Percentiles rank a stretch among this genome's conserved stretches.
Conservation (phyloP, 1,284 basidiomycete species). For the Ceratobasidium theobromae region DNA sequence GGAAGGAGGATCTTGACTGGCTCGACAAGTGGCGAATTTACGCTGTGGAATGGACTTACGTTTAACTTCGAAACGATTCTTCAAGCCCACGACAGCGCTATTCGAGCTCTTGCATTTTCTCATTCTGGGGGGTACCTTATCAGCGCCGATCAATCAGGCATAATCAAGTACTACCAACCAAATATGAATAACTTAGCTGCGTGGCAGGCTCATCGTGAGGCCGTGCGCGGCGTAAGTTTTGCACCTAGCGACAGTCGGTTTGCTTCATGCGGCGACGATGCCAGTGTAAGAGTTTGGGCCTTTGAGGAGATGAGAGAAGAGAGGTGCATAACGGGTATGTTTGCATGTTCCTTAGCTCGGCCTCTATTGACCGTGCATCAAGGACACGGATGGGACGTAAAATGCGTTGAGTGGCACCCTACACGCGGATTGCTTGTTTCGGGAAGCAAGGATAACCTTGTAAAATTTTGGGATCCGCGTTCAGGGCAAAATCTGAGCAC, state of each 20-base stretch:
- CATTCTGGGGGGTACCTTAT: slow-evolving; percentile 90
- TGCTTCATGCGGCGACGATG: slow-evolving; percentile 93
- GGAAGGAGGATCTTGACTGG: slow-evolving; percentile 90
- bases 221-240: slow-evolving; percentile 88
- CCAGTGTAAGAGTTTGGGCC: slow-evolving; percentile 91
- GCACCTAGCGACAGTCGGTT: slow-evolving; percentile 90
- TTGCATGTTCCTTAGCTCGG: background rate
- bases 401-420: slow-evolving; percentile 98
- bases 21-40: slow-evolving; percentile 96
- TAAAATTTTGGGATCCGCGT: slow-evolving; percentile 99
- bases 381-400: slow-evolving; percentile 98
- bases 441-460: slow-evolving; percentile 95
- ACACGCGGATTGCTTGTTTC: slow-evolving; percentile 92
- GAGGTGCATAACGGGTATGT: slow-evolving; percentile 76
- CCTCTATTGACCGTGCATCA: too few relatives aligned
- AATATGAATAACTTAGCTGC: slow-evolving; percentile 98
- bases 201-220: slow-evolving; percentile 87
- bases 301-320: slow-evolving; percentile 92
- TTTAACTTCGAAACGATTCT: slow-evolving; percentile 99
- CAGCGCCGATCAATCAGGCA: slow-evolving; percentile 89
- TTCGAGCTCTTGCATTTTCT: slow-evolving; percentile 87
- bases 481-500: slow-evolving; percentile 85
- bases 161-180: slow-evolving; percentile 98
- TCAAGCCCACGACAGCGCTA: slow-evolving; percentile 94
- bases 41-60: slow-evolving; percentile 97